Evolutionary conservation across 345 rosid species (phyloP).

Genomic region (Citrus sinensis): DVS_A1.0 CM039165.1:36019501-36020000

Average conservation of each 20-base stretch:
- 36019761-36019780: constrained; percentile 19
- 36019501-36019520: constrained; percentile 44
- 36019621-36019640: constrained; percentile 39
- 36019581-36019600: background rate
- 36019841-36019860: constrained; percentile 17
- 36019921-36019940: constrained; percentile 31
- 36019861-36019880: constrained; percentile 32
- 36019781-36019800: background rate
- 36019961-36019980: constrained; percentile 23
- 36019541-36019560: background rate
- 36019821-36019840: no score
- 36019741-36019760: constrained; percentile 36
- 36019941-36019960: constrained; percentile 26
- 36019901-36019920: constrained; percentile 33
- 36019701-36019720: constrained; percentile 30
- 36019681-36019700: constrained; percentile 26
- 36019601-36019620: constrained; percentile 33
- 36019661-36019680: constrained; percentile 30
- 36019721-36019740: constrained; percentile 36
- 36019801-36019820: background rate
- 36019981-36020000: constrained; percentile 25
- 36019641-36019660: constrained; percentile 22
- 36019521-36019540: constrained; percentile 11
- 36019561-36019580: background rate
- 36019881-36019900: constrained; percentile 29